Conservation (phyloP, 495 filamentous ascomycete genomes). For the Oleoguttula mirabilis region DNA sequence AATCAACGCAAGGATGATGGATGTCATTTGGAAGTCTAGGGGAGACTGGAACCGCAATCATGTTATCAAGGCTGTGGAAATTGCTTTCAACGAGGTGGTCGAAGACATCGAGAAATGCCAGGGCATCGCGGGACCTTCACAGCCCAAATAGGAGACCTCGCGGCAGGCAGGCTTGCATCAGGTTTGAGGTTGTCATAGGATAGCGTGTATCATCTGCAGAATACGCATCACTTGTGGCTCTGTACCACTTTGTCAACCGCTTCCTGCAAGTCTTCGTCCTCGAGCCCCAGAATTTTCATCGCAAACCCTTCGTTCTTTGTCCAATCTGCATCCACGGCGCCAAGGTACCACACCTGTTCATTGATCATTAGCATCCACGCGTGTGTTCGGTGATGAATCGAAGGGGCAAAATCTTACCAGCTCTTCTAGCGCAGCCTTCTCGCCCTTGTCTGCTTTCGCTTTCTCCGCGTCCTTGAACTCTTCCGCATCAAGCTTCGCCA, state of each 20-base stretch:
- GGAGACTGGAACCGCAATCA: constrained; percentile 67
- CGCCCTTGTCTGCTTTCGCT: constrained; percentile 12
- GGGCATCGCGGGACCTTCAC: constrained; percentile 28
- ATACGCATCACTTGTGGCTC: not conserved
- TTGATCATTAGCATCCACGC: no score
- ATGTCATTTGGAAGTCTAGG: constrained; percentile 65
- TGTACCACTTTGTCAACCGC: constrained; percentile 7
- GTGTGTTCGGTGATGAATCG: no score
- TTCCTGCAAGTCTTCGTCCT: constrained; percentile 17
- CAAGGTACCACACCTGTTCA: constrained; percentile 17
- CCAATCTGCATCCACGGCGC: constrained; percentile 17
- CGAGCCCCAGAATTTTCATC: constrained; percentile 13
- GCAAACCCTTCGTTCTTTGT: constrained; percentile 9
- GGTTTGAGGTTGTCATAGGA: no score
- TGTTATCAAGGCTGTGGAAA: constrained; percentile 48
- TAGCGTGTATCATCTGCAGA: no score
- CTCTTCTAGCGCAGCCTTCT: constrained; percentile 7
- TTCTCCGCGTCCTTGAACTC: constrained; percentile 15
- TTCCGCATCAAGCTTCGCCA: constrained; percentile 28
- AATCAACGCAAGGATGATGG: constrained; percentile 81
- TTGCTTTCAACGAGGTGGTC: constrained; percentile 70
- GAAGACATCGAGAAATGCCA: constrained; percentile 66
- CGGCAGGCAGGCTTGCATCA: no score
- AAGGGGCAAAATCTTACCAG: no score
- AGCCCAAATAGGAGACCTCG: no score